These are phyloP conservation scores for Jaapia argillacea DNA, from an alignment of 768 basidiomycete species.

Conservation along the genomic window DNA sequence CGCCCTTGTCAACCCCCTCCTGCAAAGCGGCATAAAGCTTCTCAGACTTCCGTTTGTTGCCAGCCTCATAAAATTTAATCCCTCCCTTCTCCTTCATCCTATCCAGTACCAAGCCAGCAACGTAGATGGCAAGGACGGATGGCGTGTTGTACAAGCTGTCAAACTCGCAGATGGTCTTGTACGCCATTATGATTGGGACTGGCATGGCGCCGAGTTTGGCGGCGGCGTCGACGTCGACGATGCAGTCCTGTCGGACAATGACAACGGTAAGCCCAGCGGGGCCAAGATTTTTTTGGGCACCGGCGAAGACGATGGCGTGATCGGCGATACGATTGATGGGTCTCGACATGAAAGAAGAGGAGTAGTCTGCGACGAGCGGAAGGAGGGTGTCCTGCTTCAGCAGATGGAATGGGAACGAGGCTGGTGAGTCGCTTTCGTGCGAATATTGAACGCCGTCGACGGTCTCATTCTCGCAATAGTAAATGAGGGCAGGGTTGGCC, in stretches of 20 bases:
- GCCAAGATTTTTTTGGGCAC: constrained; percentile 96
- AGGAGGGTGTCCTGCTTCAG: constrained; percentile 46
- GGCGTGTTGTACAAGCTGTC: constrained; percentile 89
- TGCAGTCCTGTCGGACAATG: constrained; percentile 90
- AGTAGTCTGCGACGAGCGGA: constrained; percentile 91
- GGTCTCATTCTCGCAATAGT: constrained; percentile 99
- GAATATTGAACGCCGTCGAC: constrained; percentile 91
- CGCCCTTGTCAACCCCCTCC: constrained; percentile 59
- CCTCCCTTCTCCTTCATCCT: constrained; percentile 60
- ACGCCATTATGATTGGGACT: constrained; percentile 73
- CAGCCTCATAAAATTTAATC: constrained; percentile 47
- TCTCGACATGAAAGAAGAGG: constrained; percentile 93
- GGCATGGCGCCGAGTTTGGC: constrained; percentile 60
- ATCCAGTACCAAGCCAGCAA: constrained; percentile 76
- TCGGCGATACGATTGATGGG: constrained; percentile 81
- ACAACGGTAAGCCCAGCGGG: constrained; percentile 89
- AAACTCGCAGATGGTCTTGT: constrained; percentile 71
- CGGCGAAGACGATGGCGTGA: constrained; percentile 93
- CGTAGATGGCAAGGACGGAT: constrained; percentile 83
- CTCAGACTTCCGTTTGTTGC: constrained; percentile 65
- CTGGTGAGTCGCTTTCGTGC: constrained; percentile 36
- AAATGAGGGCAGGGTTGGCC: constrained; percentile 76
- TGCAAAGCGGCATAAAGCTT: constrained; percentile 68
- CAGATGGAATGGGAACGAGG: constrained; percentile 76
- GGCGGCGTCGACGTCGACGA: constrained; percentile 83